phyloP scores from a whole-genome alignment of 345 rosid species.

The Psidium friedrichsthalianum region DNA sequence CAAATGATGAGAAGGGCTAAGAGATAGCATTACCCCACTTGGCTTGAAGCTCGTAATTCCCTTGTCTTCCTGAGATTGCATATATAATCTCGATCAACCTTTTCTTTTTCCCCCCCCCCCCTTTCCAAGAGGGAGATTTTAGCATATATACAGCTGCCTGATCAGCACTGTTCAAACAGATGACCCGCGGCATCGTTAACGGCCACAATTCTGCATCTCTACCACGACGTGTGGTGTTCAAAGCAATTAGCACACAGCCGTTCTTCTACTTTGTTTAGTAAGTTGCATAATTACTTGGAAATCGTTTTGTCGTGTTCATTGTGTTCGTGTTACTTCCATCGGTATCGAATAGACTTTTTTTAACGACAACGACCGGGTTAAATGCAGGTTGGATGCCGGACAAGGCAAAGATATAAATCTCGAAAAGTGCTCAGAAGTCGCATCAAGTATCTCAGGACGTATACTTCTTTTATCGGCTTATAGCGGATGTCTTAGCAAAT shows the following conservation, averaged over 20 bases:
- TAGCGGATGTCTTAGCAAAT: not conserved
- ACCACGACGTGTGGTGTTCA: constrained; percentile 44
- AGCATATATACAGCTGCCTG: not conserved
- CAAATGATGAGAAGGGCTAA: constrained; percentile 77
- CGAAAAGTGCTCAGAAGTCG: constrained; percentile 34
- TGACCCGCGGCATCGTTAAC: constrained; percentile 52
- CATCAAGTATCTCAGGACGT: constrained; percentile 49
- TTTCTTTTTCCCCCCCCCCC: too few species aligned
- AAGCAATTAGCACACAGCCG: constrained; percentile 44
- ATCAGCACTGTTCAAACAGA: constrained; percentile 14
- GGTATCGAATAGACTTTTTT: not conserved
- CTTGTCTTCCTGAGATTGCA: not conserved
- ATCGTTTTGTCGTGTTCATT: not conserved
- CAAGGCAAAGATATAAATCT: constrained; percentile 40
- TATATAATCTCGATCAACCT: not conserved
- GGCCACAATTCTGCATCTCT: constrained; percentile 53
- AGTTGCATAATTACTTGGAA: not conserved
- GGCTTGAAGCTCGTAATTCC: constrained; percentile 88
- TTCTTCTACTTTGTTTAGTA: constrained; percentile 58
- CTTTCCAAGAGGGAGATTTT: not conserved
- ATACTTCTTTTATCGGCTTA: too few species aligned
- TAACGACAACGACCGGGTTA: not conserved
- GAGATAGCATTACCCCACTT: constrained; percentile 75
- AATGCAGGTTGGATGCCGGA: constrained; percentile 55
- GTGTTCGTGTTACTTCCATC: not conserved